These are phyloP conservation scores for Xylariaceae sp. DNA, from an alignment of 2,329 filamentous ascomycete species.

Conservation along the genomic window DNA sequence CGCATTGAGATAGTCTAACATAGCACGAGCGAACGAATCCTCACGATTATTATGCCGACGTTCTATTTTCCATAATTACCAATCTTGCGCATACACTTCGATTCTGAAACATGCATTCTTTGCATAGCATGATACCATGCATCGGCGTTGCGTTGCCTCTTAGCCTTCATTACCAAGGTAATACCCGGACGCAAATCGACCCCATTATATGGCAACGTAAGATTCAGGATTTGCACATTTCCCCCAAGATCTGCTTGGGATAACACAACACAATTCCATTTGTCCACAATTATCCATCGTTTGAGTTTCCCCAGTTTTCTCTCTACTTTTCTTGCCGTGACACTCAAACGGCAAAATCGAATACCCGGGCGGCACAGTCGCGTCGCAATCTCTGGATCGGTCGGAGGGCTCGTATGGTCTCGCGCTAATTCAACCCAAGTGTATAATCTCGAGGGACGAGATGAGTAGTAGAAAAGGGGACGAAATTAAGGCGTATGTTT, in stretches of 20 bases:
- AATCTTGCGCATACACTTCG: background rate
- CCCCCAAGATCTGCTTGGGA: constrained; percentile 7
- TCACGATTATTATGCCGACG: constrained; percentile 10
- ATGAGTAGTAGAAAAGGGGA: constrained; percentile 2
- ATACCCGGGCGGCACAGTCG: constrained; percentile 33
- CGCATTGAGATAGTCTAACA: background rate
- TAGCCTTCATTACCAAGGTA: background rate
- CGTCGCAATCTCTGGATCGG: constrained; percentile 18
- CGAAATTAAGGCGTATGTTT: constrained; percentile 7
- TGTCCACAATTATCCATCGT: constrained; percentile 21
- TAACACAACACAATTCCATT: constrained; percentile 14
- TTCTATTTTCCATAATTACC: background rate
- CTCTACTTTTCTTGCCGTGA: constrained; percentile 23
- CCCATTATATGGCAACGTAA: constrained; percentile 10
- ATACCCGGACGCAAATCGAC: background rate
- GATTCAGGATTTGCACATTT: constrained; percentile 3
- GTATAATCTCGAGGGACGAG: constrained; percentile 27
- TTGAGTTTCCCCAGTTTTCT: constrained; percentile 18
- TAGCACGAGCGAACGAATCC: background rate
- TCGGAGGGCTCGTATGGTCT: constrained; percentile 1
- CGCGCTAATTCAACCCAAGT: constrained; percentile 21
- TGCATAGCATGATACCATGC: background rate
- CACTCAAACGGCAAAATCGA: constrained; percentile 34
- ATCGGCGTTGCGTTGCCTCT: background rate
- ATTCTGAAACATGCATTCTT: constrained; percentile 1